Evolutionary conservation across 73 alveolate species (phyloP).

Genomic region (Paramecium tetraurelia): DNA sequence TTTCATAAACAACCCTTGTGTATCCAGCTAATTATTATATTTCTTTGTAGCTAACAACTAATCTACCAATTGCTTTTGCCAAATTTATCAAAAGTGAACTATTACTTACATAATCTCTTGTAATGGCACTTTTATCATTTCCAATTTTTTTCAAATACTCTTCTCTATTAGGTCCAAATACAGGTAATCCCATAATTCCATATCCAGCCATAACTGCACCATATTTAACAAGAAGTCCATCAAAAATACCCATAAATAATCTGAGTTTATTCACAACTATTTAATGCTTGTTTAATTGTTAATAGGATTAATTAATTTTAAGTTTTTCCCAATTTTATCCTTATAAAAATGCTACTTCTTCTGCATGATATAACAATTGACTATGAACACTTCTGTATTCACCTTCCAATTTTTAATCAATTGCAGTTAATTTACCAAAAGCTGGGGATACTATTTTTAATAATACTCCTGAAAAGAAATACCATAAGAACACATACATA

Average conservation of each 20-base stretch:
- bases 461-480: slow-evolving; percentile 79
- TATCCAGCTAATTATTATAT: slow-evolving; percentile 89
- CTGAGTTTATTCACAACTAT: slow-evolving; percentile 58
- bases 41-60: slow-evolving; percentile 90
- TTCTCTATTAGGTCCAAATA: slow-evolving; percentile 84
- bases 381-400: slow-evolving; percentile 82
- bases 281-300: slow-evolving; percentile 67
- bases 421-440: slow-evolving; percentile 84
- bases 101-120: slow-evolving; percentile 91
- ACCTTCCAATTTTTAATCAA: slow-evolving; percentile 81
- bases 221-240: slow-evolving; percentile 88
- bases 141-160: slow-evolving; percentile 68
- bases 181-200: slow-evolving; percentile 92
- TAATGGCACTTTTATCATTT: slow-evolving; percentile 63
- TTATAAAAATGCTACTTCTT: slow-evolving; percentile 89
- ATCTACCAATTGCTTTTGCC: slow-evolving; percentile 93
- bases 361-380: slow-evolving; percentile 80
- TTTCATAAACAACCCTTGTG: slow-evolving; percentile 81
- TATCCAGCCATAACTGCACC: slow-evolving; percentile 95
- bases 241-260: slow-evolving; percentile 91
- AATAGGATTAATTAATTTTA: slow-evolving; percentile 70
- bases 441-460: slow-evolving; percentile 85
- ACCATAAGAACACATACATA: slow-evolving; percentile 78
- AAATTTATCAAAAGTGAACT: slow-evolving; percentile 84
- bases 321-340: slow-evolving; percentile 83